phyloP scores from a whole-genome alignment of 1,284 basidiomycete genomes.

The Sphaerobolus stellatus region DNA sequence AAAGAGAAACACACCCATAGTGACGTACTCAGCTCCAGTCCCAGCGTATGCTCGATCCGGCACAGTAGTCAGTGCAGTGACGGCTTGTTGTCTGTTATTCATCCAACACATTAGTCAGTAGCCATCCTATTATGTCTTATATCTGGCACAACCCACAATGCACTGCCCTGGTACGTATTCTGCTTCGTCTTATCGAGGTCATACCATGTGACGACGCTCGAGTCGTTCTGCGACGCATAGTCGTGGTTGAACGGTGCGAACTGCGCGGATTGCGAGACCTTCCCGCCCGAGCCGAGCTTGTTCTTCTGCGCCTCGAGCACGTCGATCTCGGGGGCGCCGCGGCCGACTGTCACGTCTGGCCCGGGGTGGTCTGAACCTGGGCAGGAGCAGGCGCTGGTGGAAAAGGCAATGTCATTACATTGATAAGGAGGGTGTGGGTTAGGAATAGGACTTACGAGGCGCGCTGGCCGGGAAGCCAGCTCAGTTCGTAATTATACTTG shows the following conservation, averaged over 20 bases:
- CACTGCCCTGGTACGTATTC: conserved; percentile 35
- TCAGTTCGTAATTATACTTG: conserved; percentile 47
- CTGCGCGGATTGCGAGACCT: conserved; percentile 26
- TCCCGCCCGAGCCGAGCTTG: conserved; percentile 12
- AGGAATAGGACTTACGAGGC: conserved; percentile 37
- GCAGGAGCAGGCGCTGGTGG: conserved; percentile 69
- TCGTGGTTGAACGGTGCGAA: conserved; percentile 59
- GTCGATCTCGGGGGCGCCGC: conserved; percentile 82
- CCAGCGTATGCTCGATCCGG: conserved; percentile 58
- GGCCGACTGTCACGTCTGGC: conserved; percentile 61
- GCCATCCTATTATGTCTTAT: conserved; percentile 19
- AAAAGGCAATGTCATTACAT: background rate
- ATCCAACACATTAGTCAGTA: background rate
- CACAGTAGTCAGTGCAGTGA: conserved; percentile 50
- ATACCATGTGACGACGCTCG: conserved; percentile 46
- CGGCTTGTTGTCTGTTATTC: conserved; percentile 54
- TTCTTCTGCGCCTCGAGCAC: conserved; percentile 70
- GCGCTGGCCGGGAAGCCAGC: conserved; percentile 50
- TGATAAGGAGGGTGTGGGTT: background rate
- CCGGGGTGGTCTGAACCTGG: conserved; percentile 84
- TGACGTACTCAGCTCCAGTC: conserved; percentile 45
- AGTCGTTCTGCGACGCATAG: conserved; percentile 48
- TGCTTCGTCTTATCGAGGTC: conserved; percentile 46
- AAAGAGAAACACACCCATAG: conserved; percentile 38
- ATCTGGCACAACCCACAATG: conserved; percentile 44